Evolutionary conservation across 345 rosid genomes (phyloP).

Genomic region (Balakata baccata): DNA sequence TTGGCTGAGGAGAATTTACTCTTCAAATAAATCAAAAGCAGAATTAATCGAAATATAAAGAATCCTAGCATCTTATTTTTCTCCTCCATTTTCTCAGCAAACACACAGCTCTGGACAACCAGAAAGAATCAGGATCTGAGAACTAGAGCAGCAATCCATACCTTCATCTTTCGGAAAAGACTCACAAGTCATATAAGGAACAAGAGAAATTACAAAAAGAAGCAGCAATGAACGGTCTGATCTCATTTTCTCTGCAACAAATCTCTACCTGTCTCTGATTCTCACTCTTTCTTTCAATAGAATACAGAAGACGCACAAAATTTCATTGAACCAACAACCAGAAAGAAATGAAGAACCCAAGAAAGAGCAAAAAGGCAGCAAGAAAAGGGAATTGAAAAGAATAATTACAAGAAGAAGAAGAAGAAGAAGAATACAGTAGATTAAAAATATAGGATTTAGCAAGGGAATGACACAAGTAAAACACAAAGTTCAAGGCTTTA

Average conservation of each 20-base stretch:
- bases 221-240: constrained; percentile 32
- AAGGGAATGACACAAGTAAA: constrained; percentile 4
- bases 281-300: constrained; percentile 20
- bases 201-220: constrained; percentile 40
- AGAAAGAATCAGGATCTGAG: constrained; percentile 54
- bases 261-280: constrained; percentile 15
- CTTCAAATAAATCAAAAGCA: background rate
- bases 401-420: no score
- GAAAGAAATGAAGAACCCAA: background rate
- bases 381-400: background rate
- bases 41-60: background rate
- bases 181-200: constrained; percentile 45
- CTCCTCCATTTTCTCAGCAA: constrained; percentile 21
- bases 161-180: constrained; percentile 70
- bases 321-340: constrained; percentile 30
- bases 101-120: constrained; percentile 19
- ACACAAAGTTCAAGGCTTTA: constrained; percentile 14
- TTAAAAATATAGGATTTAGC: background rate
- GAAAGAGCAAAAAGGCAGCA: constrained; percentile 13
- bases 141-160: constrained; percentile 23
- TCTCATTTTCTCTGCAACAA: constrained; percentile 42
- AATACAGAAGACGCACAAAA: background rate
- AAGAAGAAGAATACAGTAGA: background rate
- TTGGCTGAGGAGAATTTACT: no score
- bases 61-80: background rate